phyloP scores from a whole-genome alignment of 2,329 filamentous ascomycete species.

The Colletotrichum sp. region DNA sequence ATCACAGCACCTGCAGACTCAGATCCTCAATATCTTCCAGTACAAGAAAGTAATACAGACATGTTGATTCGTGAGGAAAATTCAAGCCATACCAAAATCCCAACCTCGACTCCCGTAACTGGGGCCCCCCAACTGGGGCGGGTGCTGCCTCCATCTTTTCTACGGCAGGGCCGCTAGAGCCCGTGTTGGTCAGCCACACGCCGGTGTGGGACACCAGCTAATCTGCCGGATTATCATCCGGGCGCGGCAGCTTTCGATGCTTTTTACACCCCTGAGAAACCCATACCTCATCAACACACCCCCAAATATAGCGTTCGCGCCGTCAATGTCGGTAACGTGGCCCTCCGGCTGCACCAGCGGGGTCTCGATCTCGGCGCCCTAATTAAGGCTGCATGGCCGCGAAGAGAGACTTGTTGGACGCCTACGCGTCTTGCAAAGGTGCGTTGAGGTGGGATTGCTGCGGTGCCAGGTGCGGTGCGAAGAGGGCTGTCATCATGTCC shows the following conservation, averaged over 20 bases:
- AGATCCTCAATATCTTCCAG: neutral
- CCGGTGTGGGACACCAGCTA: too few relatives aligned
- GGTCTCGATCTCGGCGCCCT: constrained; percentile 59
- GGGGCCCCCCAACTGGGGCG: too few relatives aligned
- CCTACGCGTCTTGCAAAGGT: constrained; percentile 59
- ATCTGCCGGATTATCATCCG: too few relatives aligned
- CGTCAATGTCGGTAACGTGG: constrained; percentile 58
- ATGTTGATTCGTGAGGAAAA: neutral
- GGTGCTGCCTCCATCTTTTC: too few relatives aligned
- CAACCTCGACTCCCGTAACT: neutral
- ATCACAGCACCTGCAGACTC: neutral
- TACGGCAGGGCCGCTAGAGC: too few relatives aligned
- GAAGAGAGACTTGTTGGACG: constrained; percentile 59
- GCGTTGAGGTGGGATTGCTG: constrained; percentile 64
- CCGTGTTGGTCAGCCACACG: too few relatives aligned
- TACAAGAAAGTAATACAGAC: neutral
- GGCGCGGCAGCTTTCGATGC: neutral
- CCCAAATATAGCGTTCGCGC: constrained; percentile 54
- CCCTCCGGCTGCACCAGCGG: constrained; percentile 56
- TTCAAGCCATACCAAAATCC: neutral
- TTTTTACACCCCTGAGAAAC: neutral
- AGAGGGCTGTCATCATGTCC: constrained; percentile 59
- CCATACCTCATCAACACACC: constrained; percentile 24
- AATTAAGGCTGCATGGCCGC: constrained; percentile 49
- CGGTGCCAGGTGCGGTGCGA: constrained; percentile 54